Conservation (phyloP, 148 eudicot species). For the Salicornia ramosissima region DNA sequence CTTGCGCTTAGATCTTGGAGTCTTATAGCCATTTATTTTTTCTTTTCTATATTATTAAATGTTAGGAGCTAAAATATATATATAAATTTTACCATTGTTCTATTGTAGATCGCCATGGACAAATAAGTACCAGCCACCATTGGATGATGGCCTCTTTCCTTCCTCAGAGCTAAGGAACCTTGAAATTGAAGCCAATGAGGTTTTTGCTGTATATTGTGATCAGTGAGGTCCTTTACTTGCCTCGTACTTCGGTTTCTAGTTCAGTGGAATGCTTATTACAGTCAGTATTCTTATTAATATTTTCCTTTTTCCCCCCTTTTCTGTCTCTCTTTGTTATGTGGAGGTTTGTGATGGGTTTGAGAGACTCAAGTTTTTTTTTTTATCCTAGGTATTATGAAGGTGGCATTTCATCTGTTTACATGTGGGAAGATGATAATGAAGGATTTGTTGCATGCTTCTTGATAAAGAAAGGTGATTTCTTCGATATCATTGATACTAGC, state of each 20-base stretch:
- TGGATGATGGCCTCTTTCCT: slow-evolving; percentile 84
- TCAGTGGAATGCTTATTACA: slow-evolving; percentile 16
- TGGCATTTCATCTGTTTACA: slow-evolving; percentile 90
- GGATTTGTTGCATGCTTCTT: slow-evolving; percentile 93
- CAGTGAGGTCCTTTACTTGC: slow-evolving; percentile 99
- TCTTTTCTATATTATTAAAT: too few relatives aligned
- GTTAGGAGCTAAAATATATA: not conserved
- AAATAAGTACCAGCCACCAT: slow-evolving; percentile 81
- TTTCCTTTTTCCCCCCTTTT: not conserved
- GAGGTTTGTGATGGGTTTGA: not conserved
- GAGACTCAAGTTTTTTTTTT: not conserved
- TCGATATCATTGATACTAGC: not conserved
- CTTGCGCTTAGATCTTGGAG: not conserved
- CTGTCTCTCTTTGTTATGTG: not conserved
- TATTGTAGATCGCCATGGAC: slow-evolving; percentile 90
- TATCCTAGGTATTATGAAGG: slow-evolving; percentile 96
- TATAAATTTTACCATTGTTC: not conserved
- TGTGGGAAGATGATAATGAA: slow-evolving; percentile 92
- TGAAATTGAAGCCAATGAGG: slow-evolving; percentile 96
- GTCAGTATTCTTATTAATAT: slow-evolving; percentile 3
- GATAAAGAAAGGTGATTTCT: slow-evolving; percentile 74
- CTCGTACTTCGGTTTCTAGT: slow-evolving; percentile 35
- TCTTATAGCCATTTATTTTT: not conserved
- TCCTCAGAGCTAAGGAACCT: slow-evolving; percentile 83
- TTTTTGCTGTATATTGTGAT: slow-evolving; percentile 95